Conservation (phyloP, 129 eudicot species). For the sunflower (Helianthus annuus) region DNA sequence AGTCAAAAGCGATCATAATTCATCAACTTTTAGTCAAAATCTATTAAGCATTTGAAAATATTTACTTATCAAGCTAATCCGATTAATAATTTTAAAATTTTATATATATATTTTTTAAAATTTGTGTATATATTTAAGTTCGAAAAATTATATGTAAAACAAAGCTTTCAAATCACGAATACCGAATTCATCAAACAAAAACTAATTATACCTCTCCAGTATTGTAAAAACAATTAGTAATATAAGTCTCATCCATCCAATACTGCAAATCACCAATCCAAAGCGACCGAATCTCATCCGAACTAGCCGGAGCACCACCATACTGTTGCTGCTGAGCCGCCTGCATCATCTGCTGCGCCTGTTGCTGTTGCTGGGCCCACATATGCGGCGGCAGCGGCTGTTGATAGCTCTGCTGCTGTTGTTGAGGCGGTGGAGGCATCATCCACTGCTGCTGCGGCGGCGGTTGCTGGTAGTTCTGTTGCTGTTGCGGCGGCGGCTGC, state of each 20-base stretch:
- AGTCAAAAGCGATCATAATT: too few relatives aligned
- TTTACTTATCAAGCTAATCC: too few relatives aligned
- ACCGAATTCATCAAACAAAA: neutral
- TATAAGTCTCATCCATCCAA: conserved; percentile 93
- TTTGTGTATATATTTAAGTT: too few relatives aligned
- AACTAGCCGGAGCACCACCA: conserved; percentile 33
- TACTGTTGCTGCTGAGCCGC: conserved; percentile 41
- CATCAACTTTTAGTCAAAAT: too few relatives aligned
- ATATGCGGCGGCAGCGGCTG: conserved; percentile 41
- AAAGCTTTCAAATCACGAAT: neutral
- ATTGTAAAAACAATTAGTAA: conserved; percentile 52
- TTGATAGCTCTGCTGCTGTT: conserved; percentile 18
- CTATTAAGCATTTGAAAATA: too few relatives aligned
- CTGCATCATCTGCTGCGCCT: conserved; percentile 41
- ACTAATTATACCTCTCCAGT: conserved; percentile 69
- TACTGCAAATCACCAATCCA: conserved; percentile 98
- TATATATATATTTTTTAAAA: too few relatives aligned
- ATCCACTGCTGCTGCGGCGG: conserved; percentile 57
- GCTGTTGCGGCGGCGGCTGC: conserved; percentile 42
- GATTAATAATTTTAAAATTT: too few relatives aligned
- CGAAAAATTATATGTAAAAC: neutral
- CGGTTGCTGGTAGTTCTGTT: conserved; percentile 48
- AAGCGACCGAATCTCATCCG: conserved; percentile 80
- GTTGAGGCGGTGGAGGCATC: conserved; percentile 52
- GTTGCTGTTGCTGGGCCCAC: conserved; percentile 45